Evolutionary conservation across 371 early-diverging fungal species (phyloP), one percentile per base, ranked within the genome.

Genomic region (Smittium mucronatum): DNA sequence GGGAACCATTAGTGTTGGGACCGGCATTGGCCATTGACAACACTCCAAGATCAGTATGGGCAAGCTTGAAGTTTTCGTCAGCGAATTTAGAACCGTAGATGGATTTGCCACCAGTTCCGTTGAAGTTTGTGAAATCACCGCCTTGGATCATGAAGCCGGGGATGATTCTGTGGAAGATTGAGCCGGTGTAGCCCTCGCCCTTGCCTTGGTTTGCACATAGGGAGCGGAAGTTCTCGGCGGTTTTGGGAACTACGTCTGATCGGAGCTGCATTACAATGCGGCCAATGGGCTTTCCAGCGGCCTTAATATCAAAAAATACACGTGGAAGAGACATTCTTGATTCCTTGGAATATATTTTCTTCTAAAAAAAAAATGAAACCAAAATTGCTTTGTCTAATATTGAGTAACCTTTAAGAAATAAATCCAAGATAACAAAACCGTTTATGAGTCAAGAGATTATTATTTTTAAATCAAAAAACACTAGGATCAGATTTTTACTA

Each of bases 21-120:
- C 99, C 99, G 75, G 93, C 85, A 80, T 99, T 99, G 72, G 99
- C 98, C 99, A 99, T 99, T 0, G 98, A 97, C 63, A 99, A 81
- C 36, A 97, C 76, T 25, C 97, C 97, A 1, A 96, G 89, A 28
- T 84, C 87, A 31, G 83, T 87, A 76, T 99, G 99, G 77, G 97
- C 95, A 67, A 91, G 79, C 17, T 72, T 78, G 77, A 99, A 99
- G 83, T 94, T 98, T 78, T 99, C 99, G 76, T 99, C 99, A 1
- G 75, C 73, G 75, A 99, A 99, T 71, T 84, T 89, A 2, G 87
- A 89, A 36, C 98, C 98, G 75, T 99, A 99, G 68, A 99, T 99
- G 76, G 92, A 89, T 81, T 88, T 83, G 8, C 90, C 87, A 58
- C 99, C 99, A 8, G 98, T 97, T 58, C 99, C 99, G 81, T 99